Conservation (phyloP, 176 grass and related monocot genomes). For the Carex parvula region DNA sequence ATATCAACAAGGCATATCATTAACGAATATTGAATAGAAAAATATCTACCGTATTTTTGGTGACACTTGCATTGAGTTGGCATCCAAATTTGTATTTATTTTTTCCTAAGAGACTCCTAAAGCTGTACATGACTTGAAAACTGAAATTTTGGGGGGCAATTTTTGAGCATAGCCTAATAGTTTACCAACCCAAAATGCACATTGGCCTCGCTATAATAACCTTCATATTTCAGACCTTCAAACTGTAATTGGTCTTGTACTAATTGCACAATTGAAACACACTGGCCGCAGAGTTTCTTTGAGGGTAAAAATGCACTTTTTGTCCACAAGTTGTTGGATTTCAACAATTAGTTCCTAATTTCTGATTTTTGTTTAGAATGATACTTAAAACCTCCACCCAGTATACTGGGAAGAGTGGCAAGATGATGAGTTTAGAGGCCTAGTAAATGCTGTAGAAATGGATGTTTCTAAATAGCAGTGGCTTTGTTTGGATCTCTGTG, state of each 20-base stretch:
- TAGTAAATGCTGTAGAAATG: background rate
- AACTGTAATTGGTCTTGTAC: background rate
- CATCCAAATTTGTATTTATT: background rate
- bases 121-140: background rate
- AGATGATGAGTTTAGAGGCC: background rate
- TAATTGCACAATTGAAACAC: slow-evolving; percentile 1
- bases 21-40: background rate
- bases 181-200: background rate
- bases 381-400: background rate
- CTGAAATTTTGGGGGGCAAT: background rate
- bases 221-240: background rate
- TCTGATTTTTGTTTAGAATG: background rate
- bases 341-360: background rate
- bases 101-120: background rate
- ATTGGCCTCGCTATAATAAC: background rate
- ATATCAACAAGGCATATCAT: slow-evolving; percentile 22
- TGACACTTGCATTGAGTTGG: background rate
- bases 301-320: background rate
- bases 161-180: background rate
- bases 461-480: background rate
- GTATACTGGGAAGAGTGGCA: background rate
- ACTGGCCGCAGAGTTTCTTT: background rate
- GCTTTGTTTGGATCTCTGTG: background rate
- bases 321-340: background rate
- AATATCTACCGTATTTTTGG: background rate